These are phyloP conservation scores for Naganishia randhawae DNA, from an alignment of 768 basidiomycete genomes.

Conservation along the genomic window DNA sequence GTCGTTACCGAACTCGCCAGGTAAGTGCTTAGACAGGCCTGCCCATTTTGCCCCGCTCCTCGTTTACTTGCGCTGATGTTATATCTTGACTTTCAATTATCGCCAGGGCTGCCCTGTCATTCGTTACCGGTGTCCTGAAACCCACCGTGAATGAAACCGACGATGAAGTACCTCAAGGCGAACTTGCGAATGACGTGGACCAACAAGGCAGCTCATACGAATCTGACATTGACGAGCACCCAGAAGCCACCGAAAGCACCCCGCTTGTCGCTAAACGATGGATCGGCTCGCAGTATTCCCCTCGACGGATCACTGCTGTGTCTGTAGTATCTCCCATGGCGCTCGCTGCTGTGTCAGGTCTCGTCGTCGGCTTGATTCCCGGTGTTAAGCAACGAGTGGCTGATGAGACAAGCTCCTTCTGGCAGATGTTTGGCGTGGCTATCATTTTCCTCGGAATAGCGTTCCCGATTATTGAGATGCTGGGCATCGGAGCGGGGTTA, in stretches of 20 bases:
- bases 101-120: not conserved
- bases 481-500: slow-evolving; percentile 37
- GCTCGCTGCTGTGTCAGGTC: slow-evolving; percentile 36
- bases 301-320: not conserved
- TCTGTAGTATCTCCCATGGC: slow-evolving; percentile 29
- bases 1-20: slow-evolving; percentile 38
- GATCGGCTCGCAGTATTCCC: not conserved
- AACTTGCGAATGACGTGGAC: not conserved
- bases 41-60: not conserved
- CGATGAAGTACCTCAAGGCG: not conserved
- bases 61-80: not conserved
- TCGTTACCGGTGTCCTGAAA: not conserved
- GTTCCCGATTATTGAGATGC: slow-evolving; percentile 41
- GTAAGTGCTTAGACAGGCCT: slow-evolving; percentile 28
- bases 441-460: slow-evolving; percentile 35
- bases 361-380: slow-evolving; percentile 43
- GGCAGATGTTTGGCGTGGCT: slow-evolving; percentile 41
- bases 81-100: too few species aligned
- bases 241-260: slow-evolving; percentile 39
- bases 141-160: not conserved
- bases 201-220: slow-evolving; percentile 12
- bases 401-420: slow-evolving; percentile 34
- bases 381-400: slow-evolving; percentile 32
- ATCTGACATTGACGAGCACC: slow-evolving; percentile 15
- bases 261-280: slow-evolving; percentile 35